Conservation (phyloP, 2,329 filamentous ascomycete species). For the Xylaria sp. region DNA sequence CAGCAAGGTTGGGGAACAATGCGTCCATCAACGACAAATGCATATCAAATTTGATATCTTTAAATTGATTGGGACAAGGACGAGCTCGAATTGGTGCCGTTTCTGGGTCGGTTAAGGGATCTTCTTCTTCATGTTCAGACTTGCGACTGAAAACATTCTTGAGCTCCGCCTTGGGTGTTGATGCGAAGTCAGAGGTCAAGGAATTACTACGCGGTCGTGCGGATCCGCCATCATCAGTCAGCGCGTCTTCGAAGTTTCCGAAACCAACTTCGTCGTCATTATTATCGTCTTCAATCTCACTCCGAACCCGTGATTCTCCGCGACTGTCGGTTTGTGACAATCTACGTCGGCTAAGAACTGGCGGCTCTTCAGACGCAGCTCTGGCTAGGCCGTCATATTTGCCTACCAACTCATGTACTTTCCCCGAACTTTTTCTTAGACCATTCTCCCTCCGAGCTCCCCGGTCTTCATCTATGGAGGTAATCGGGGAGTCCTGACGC, state of each 20-base stretch:
- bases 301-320: conserved; percentile 29
- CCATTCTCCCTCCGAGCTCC: conserved; percentile 42
- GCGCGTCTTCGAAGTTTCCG: conserved; percentile 50
- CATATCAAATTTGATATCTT: conserved; percentile 42
- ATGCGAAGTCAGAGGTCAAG: conserved; percentile 31
- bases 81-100: conserved; percentile 30
- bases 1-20: conserved; percentile 49
- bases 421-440: conserved; percentile 53
- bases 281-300: conserved; percentile 24
- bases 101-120: conserved; percentile 1
- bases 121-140: conserved; percentile 9
- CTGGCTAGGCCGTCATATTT: conserved; percentile 61
- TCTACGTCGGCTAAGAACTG: conserved; percentile 29
- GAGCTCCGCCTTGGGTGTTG: conserved; percentile 39
- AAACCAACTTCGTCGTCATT: conserved; percentile 31
- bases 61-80: conserved; percentile 48
- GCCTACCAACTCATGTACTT: conserved; percentile 63
- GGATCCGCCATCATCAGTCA: conserved; percentile 17
- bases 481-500: conserved; percentile 57
- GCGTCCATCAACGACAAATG: conserved; percentile 44
- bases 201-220: conserved; percentile 6
- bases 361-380: conserved; percentile 46
- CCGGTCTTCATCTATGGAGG: conserved; percentile 58
- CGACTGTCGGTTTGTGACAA: conserved; percentile 19
- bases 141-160: conserved; percentile 14